Evolutionary conservation across 2,329 filamentous ascomycete genomes (phyloP).

Genomic region (Rhexocercosporidium sp.): DNA sequence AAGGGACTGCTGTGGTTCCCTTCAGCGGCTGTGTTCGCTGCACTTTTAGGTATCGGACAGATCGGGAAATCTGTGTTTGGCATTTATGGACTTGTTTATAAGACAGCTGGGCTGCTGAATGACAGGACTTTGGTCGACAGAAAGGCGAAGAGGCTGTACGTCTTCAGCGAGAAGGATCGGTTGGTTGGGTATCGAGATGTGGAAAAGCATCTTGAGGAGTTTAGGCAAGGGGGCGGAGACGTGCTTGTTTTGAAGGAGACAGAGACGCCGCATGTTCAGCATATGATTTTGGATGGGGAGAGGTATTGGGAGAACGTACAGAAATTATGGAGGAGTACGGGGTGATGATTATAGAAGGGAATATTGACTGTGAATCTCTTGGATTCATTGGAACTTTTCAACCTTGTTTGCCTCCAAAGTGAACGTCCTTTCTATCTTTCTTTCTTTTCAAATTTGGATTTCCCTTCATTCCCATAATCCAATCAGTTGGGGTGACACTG

Average conservation of each 20-base stretch:
- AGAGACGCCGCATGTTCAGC: slow-evolving; percentile 29
- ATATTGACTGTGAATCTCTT: too few species aligned
- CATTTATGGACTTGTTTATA: slow-evolving; percentile 10
- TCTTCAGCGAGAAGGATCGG: slow-evolving; percentile 31
- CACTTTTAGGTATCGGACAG: neutral
- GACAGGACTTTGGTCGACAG: slow-evolving; percentile 24
- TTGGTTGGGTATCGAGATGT: slow-evolving; percentile 25
- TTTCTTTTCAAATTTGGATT: neutral
- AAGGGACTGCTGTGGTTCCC: slow-evolving; percentile 17
- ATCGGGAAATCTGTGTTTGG: slow-evolving; percentile 13
- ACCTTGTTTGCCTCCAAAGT: too few species aligned
- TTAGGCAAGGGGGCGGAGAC: slow-evolving; percentile 19
- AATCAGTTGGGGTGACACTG: neutral
- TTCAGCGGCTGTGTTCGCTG: slow-evolving; percentile 4
- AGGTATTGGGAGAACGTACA: slow-evolving; percentile 30
- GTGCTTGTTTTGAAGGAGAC: slow-evolving; percentile 22
- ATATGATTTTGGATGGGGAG: slow-evolving; percentile 27
- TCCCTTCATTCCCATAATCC: neutral
- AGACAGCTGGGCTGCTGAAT: slow-evolving; percentile 17
- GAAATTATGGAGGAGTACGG: slow-evolving; percentile 22
- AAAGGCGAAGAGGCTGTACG: slow-evolving; percentile 31
- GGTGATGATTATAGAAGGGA: neutral
- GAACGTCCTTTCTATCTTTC: neutral
- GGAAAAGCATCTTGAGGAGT: slow-evolving; percentile 29
- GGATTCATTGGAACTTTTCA: neutral